Evolutionary conservation across 768 basidiomycete species (phyloP), one percentile per base, ranked within the genome.

Genomic region (Auriscalpium vulgare): DNA sequence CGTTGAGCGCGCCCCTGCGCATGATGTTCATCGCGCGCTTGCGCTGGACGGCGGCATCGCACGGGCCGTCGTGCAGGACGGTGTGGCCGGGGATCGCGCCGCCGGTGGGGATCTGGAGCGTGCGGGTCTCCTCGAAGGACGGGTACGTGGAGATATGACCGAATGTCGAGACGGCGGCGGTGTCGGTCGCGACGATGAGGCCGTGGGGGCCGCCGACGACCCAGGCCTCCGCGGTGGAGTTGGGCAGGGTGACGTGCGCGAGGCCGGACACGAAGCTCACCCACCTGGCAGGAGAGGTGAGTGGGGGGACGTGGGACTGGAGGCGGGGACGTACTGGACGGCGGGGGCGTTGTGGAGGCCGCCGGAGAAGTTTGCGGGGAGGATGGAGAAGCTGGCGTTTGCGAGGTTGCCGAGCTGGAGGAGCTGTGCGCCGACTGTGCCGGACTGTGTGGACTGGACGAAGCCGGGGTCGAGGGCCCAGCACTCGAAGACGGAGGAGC

Each of bases 271-370:
- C 36, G 60, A 67, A 63, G n/a, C 57, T 53, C 19, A 65, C 63
- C 47, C 59, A 62, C 47, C 64, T 66, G 51, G 29, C 6, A 48
- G 37, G 34, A n/a, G 36, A n/a, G 5, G 44, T 8, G 46, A 38
- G 40, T 7, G 17, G 5, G 29, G 16, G 29, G 19, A 44, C 6
- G 8, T 10, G 44, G 36, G 38, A 11, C 13, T 19, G 36, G 38
- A n/a, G 37, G 34, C 4, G 19, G 10, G 10, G 40, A 59, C 66
- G 46, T 47, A 67, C 66, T 67, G 66, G 8, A 72, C 65, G 56
- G 79, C 78, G 9, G 79, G 73, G 1, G 79, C 78, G n/a, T 76
- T 79, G 59, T 79, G 78, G 8, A 78, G 75, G 37, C 81, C 80
- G 10, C 76, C 75, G 58, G 79, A 76, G 16, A 79, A 81, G 17